Base-by-base conservation (phyloP, 495 filamentous ascomycete species). In the Pseudomonodictys pantanalensis region DNA sequence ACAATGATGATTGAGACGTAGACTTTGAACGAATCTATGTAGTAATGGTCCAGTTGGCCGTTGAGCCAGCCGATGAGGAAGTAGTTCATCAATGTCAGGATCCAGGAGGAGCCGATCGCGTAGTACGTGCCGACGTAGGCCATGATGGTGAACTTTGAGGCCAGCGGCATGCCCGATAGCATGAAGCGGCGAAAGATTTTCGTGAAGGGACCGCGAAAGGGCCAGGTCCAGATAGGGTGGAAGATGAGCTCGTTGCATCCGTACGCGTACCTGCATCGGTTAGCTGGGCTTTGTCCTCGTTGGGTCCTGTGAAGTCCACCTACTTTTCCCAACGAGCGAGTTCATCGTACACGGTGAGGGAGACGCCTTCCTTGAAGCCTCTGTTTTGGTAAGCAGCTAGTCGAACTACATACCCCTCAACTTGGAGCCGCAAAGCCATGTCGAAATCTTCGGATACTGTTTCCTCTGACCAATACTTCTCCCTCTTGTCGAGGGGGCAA, bases 111-210 rank as follows among this genome's bases (percentile, higher is more conserved):
- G 22, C 80, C 88, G 56, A 92, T 86, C 51, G 88, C 88, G 70
- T 91, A 92, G 75, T 92, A 92, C 15, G 88, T 91, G n/a, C 89
- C 88, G 61, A 92, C 87, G 68, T 92, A 92, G 0, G 88, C 88
- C 66, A 91, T 77, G 64, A 91, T 86, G 29, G 88, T 91, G 68
- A 91, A 72, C 71, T 92, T 92, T 53, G 84, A 87, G 4, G 87
- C 86, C 60, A 92, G 78, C 5, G 85, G 87, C 68, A 91, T 90
- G 69, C 82, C 82, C 67, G 83, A 86, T 68, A 77, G 77, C 39
- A 91, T 73, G 73, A 91, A 92, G 32, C 68, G 75, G 33, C 78
- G 79, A 80, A 92, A 92, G 18, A 92, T 77, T 9, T 79, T 81
- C 0, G 88, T 92, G 74, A 91, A 90, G 15, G 86, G 87, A 1